phyloP scores from a whole-genome alignment of 2,329 filamentous ascomycete species.

The Magnaporthiopsis incrustans region DNA sequence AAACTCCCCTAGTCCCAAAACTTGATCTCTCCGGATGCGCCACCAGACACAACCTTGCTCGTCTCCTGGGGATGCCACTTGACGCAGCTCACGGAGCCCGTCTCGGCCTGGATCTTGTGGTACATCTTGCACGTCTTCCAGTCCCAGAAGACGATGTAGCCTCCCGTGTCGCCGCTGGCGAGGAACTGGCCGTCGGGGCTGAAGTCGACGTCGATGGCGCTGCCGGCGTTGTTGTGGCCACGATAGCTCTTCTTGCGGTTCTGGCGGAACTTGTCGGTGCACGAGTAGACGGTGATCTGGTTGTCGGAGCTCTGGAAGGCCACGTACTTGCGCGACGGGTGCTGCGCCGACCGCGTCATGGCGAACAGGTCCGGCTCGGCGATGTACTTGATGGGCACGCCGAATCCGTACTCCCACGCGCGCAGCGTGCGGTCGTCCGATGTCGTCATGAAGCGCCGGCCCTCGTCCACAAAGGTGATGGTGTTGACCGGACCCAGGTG shows the following conservation, averaged over 20 bases:
- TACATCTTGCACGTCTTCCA: constrained; percentile 99
- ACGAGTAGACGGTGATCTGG: constrained; percentile 91
- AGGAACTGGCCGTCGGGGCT: constrained; percentile 90
- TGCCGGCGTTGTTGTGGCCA: constrained; percentile 92
- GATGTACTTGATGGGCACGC: constrained; percentile 96
- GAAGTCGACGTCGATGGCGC: constrained; percentile 82
- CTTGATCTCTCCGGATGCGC: constrained; percentile 78
- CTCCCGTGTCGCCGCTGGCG: constrained; percentile 76
- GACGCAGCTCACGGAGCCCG: constrained; percentile 69
- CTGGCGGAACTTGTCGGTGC: constrained; percentile 91
- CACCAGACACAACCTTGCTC: constrained; percentile 86
- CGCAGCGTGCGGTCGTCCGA: constrained; percentile 94
- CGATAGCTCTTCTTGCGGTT: constrained; percentile 96
- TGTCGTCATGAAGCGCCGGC: constrained; percentile 89
- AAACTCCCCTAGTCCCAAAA: constrained; percentile 69
- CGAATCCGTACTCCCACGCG: constrained; percentile 98
- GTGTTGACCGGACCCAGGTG: constrained; percentile 97
- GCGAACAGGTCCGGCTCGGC: constrained; percentile 98
- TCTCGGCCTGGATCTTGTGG: constrained; percentile 85
- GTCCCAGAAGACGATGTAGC: constrained; percentile 94
- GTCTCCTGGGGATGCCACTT: constrained; percentile 98
- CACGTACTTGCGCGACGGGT: constrained; percentile 89
- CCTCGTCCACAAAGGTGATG: constrained; percentile 86
- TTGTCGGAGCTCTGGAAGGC: constrained; percentile 93
- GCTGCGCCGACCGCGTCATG: constrained; percentile 75